Evolutionary conservation across 2,329 filamentous ascomycete species (phyloP), one percentile per base, ranked within the genome.

Genomic region (Hypoxylon sp.): DNA sequence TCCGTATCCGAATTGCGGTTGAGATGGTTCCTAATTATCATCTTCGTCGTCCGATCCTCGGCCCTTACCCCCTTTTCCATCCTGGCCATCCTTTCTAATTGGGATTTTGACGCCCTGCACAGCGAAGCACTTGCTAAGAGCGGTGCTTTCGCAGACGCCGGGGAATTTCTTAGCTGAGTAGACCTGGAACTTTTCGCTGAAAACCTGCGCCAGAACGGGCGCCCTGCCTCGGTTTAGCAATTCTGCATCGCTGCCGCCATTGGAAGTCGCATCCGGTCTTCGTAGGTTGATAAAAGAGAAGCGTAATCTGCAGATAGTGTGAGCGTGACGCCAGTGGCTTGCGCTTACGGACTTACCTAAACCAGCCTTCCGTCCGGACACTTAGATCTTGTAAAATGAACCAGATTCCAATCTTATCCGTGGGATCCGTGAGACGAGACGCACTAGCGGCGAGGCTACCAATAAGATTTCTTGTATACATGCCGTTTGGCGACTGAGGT

Each of bases 161-260:
- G 96, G 96, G 80, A 99, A 99, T 77, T 98, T 98, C 86, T 99
- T 99, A 52, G 96, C 96, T 2, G 93, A 97, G 81, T 92, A 98
- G 31, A 99, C 96, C 59, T 93, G 93, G 84, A 99, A 98, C 2
- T 90, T 87, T 3, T 97, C 92, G 52, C 93, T 97, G 81, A 95
- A 98, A 74, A 90, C 91, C 7, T 91, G 92, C 0, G 95, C 94
- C 17, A 98, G 86, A 11, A 98, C 91, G 0, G 93, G 93, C 0
- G 93, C 92, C 69, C 89, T 90, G 62, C 90, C 91, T 39, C 88
- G 91, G 79, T 94, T 96, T 67, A 97, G 83, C 78, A 80, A 75
- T 63, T 81, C 73, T 76, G 81, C 73, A 78, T 82, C 72, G 79
- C 78, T 77, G 67, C 74, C 78, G 73, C 69, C 76, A 71, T 79